A percentile compares a stretch with the other conserved stretches of the same genome.
Conservation (phyloP, 1,284 basidiomycete species). For the Tylopilus orsonianus region DNA sequence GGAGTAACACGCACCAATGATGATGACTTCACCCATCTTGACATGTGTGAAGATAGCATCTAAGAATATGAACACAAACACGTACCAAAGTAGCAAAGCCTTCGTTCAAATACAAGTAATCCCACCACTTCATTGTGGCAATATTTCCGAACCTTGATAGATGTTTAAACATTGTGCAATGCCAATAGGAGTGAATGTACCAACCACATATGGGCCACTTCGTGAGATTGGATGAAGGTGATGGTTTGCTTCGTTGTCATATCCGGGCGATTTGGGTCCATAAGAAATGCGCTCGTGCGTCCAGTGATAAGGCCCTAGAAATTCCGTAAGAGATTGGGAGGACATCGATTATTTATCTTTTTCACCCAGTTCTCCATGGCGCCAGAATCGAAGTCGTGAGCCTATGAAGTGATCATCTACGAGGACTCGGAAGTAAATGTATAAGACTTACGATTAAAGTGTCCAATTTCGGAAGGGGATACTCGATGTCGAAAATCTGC, state of each 20-base stretch:
- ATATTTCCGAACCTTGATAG: conserved; percentile 79
- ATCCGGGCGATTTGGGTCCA: conserved; percentile 79
- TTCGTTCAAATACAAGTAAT: conserved; percentile 86
- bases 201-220: conserved; percentile 83
- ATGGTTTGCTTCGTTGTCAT: conserved; percentile 79
- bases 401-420: conserved; percentile 38
- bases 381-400: conserved; percentile 85
- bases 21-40: conserved; percentile 89
- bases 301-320: conserved; percentile 85
- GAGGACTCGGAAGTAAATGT: neutral
- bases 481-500: conserved; percentile 87
- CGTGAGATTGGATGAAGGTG: conserved; percentile 79
- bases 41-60: conserved; percentile 4
- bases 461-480: conserved; percentile 91
- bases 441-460: conserved; percentile 65
- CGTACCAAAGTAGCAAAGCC: conserved; percentile 84
- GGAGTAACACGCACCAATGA: conserved; percentile 58
- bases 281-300: conserved; percentile 79
- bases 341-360: neutral
- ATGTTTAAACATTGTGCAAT: conserved; percentile 4
- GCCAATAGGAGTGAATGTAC: conserved; percentile 8
- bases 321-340: neutral
- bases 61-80: conserved; percentile 7
- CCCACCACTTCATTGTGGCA: conserved; percentile 95
- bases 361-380: conserved; percentile 93